Percentiles rank a stretch among this genome's conserved stretches.
Evolutionary conservation across 148 eudicot species (phyloP).

Genomic region (Amaranthus palmeri): DNA sequence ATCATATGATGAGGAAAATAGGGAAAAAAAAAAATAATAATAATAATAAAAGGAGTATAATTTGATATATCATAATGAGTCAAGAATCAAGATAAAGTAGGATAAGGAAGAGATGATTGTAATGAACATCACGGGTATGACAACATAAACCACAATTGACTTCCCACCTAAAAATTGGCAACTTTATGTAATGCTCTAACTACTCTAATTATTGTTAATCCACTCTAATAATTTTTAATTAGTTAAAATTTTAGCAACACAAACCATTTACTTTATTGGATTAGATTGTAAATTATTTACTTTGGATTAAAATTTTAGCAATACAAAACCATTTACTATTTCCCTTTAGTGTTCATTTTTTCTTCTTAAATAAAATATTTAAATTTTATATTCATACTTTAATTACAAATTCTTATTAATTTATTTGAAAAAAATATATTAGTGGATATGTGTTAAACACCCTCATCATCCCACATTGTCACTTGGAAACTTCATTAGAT

Average conservation of each 20-base stretch:
- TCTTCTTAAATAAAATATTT: too few relatives aligned
- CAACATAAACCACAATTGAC: conserved; percentile 30
- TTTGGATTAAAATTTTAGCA: too few relatives aligned
- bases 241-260: background rate
- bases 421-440: too few relatives aligned
- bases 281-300: too few relatives aligned
- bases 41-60: background rate
- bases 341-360: too few relatives aligned
- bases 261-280: too few relatives aligned
- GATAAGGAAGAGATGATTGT: conserved; percentile 15
- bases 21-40: background rate
- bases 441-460: too few relatives aligned
- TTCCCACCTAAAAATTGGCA: conserved; percentile 23
- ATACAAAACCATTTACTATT: too few relatives aligned
- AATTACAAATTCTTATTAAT: too few relatives aligned
- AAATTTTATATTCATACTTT: too few relatives aligned
- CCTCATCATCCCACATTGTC: too few relatives aligned
- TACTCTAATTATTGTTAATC: conserved; percentile 21
- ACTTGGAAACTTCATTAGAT: too few relatives aligned
- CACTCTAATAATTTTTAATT: conserved; percentile 2
- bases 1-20: background rate
- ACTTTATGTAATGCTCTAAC: conserved; percentile 22
- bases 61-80: conserved; percentile 9
- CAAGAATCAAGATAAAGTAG: conserved; percentile 7
- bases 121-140: conserved; percentile 27